phyloP scores from a whole-genome alignment of 345 rosid species.

The Populus ilicifolia region DNA sequence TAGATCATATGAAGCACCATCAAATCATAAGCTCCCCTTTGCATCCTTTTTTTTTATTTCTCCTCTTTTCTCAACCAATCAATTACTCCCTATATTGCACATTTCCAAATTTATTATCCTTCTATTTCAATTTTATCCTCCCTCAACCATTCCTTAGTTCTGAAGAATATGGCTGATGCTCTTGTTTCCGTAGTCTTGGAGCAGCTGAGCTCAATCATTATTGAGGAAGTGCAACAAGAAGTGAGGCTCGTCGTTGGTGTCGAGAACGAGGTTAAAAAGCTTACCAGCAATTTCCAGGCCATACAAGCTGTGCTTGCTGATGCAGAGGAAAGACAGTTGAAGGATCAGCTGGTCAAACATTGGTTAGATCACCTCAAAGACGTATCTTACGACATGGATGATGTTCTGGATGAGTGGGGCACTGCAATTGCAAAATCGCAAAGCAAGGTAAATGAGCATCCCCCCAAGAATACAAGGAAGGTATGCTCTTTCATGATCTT shows the following conservation, averaged over 20 bases:
- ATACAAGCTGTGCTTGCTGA: slow-evolving; percentile 4
- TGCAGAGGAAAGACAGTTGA: slow-evolving; percentile 8
- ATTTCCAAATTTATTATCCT: no score
- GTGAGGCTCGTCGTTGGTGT: not conserved
- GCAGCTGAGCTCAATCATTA: not conserved
- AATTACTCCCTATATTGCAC: no score
- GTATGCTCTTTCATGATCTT: not conserved
- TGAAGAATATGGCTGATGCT: not conserved
- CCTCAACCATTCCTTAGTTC: no score
- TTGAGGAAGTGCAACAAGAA: not conserved
- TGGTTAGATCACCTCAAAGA: slow-evolving; percentile 9
- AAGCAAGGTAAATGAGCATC: not conserved
- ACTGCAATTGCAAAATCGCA: not conserved
- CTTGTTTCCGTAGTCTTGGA: not conserved
- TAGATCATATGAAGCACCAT: no score
- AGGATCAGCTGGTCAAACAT: not conserved
- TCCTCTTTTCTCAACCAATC: no score
- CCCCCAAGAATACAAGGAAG: not conserved
- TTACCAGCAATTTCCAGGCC: not conserved
- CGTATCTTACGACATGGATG: slow-evolving; percentile 2
- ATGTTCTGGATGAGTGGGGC: slow-evolving; percentile 11
- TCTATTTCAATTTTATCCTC: no score
- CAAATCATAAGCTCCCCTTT: no score
- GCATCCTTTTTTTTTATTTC: no score
- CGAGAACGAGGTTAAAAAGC: not conserved